Base-by-base conservation (phyloP, 129 eudicot genomes). In the Pulicaria dysenterica region DNA sequence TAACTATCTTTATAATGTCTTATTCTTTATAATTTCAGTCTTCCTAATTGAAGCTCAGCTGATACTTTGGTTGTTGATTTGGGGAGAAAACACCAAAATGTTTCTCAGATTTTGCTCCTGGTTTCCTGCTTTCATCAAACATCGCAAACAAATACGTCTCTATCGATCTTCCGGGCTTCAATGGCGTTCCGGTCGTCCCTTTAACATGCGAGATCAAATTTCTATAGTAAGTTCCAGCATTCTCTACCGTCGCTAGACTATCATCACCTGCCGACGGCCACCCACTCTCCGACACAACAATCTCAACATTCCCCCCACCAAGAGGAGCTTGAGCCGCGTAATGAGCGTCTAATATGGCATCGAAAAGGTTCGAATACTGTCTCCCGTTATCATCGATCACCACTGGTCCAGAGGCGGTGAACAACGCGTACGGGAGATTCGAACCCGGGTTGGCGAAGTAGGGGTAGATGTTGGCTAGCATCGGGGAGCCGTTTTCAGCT, bases 261-360 rank as follows among this genome's bases (percentile, higher is more conserved):
- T 36, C 67, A 3, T 36, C 67, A 7, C 77, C 73, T 2, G 2
- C 66, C 4, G 82, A 70, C 0, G 82, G 82, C 77, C 82, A 78
- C 17, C 82, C 77, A 10, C 77, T 78, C 48, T 78, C 82, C 1
- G 82, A 78, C 77, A 78, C 82, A 6, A 78, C 73, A 17, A 70
- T 78, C 47, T 61, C 64, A 6, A 78, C 50, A 34, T 78, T 71
- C 16, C 4, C 66, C 3, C 82, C 73, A 45, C 77, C 77, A 9
- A 72, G 31, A 34, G 58, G 71, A 6, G 71, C 72, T 64, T 70
- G 72, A 43, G 82, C 82, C 3, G 77, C 65, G n/a, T 78, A 78
- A 31, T 78, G 82, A 46, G 82, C 82, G 24, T 78, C 82, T 62
- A 78, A 60, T 24, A 70, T 62, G 11, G 82, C 82, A 16, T 64